Evolutionary conservation across 129 eudicot genomes (phyloP), one percentile per base, ranked within the genome.

Genomic region (Centella asiatica): DNA sequence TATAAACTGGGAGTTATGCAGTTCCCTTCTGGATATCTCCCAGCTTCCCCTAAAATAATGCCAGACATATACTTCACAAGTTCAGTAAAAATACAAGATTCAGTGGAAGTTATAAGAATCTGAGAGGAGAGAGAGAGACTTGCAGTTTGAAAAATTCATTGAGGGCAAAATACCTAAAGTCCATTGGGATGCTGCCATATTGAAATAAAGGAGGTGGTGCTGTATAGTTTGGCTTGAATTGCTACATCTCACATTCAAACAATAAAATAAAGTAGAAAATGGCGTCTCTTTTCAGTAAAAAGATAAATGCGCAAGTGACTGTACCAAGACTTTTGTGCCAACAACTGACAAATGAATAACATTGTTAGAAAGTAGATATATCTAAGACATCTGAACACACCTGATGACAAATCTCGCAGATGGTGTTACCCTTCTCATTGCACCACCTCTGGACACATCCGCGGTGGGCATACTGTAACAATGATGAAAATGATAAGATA

Each of bases 391-490:
- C n/a, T 10, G n/a, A 45, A 55, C 62, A 51, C 57, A 87, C 97
- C 97, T 85, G 83, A 14, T 33, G 87, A 65, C 96, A 88, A 22
- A 88, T 88, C 76, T 88, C 96, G 24, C 96, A 89, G 45, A 52
- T 55, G 20, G 85, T 85, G 83, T 89, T 79, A 22, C 97, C 97
- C 82, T 89, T 89, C 80, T 82, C 90, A 31, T 85, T 78, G 76
- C 97, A 89, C 97, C 97, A 89, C 65, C 78, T 67, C 60, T 88
- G 96, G 57, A 88, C 90, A 51, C 96, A 88, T 67, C 42, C 69
- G 34, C 85, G 94, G 69, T 89, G 97, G 19, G 97, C 95, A 68
- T 77, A 80, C 97, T 89, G 78, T 63, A 37, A 65, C 55, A 39
- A 51, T 17, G 15, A 56, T 31, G 24, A 48, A 62, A 34, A 57